Conservation (phyloP, 202 grass and related monocot genomes). For the Panicum virgatum region DNA sequence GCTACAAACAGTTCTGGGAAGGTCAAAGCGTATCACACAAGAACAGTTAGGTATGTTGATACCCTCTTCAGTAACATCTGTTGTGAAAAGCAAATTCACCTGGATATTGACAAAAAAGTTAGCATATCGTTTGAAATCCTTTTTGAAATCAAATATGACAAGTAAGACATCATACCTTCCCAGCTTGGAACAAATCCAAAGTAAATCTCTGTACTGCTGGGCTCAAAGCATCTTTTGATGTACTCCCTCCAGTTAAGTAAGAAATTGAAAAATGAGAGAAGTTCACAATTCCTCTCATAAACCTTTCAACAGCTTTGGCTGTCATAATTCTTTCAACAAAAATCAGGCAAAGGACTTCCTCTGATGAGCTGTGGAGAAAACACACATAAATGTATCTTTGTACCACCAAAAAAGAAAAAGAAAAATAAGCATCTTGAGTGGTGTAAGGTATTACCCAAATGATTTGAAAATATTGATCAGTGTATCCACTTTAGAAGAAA, state of each 20-base stretch:
- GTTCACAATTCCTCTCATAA: conserved; percentile 76
- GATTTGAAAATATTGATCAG: conserved; percentile 80
- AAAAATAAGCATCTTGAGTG: conserved; percentile 40
- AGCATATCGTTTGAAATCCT: conserved; percentile 18
- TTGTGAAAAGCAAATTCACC: conserved; percentile 92
- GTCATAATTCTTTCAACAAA: conserved; percentile 97
- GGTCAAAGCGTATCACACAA: conserved; percentile 85
- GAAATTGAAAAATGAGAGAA: conserved; percentile 79
- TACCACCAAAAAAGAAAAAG: conserved; percentile 6
- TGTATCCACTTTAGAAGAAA: conserved; percentile 82
- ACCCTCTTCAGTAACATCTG: conserved; percentile 96
- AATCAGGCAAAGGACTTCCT: conserved; percentile 78
- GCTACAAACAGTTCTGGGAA: conserved; percentile 89
- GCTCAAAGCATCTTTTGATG: conserved; percentile 75
- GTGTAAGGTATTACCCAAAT: conserved; percentile 61
- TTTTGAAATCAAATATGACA: conserved; percentile 32
- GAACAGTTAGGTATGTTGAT: conserved; percentile 86
- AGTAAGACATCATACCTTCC: conserved; percentile 59
- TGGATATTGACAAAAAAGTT: conserved; percentile 40
- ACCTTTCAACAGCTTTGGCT: conserved; percentile 74
- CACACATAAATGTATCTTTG: not conserved
- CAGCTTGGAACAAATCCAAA: conserved; percentile 73
- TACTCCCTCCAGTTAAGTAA: conserved; percentile 83
- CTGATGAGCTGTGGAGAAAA: conserved; percentile 62
- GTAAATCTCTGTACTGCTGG: conserved; percentile 70